Percentiles rank a stretch among this genome's conserved stretches.
Evolutionary conservation across 2,329 filamentous ascomycete species (phyloP).

Genomic region (Orbilia blumenaviensis): DNA sequence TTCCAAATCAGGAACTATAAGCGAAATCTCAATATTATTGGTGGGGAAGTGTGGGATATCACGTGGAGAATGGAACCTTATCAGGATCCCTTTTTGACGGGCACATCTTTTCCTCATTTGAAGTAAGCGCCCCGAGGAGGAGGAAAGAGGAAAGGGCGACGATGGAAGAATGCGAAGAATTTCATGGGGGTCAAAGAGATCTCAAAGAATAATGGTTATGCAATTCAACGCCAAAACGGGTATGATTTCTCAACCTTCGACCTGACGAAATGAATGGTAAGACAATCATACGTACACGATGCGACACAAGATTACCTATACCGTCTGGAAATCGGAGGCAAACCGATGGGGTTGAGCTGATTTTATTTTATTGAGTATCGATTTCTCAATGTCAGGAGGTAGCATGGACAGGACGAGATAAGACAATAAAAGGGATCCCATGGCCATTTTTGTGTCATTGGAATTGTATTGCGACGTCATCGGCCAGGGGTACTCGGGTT

Average conservation of each 20-base stretch:
- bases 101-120: slow-evolving; percentile 30
- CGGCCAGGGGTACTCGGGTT: not conserved
- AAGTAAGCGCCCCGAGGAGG: slow-evolving; percentile 1
- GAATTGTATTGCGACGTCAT: slow-evolving; percentile 3
- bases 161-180: too few relatives aligned
- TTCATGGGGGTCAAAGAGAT: too few relatives aligned
- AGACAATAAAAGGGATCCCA: slow-evolving; percentile 9
- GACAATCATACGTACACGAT: slow-evolving; percentile 16
- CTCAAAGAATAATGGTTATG: too few relatives aligned
- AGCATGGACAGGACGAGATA: not conserved
- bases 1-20: slow-evolving; percentile 17
- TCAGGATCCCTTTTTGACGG: not conserved
- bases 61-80: slow-evolving; percentile 25
- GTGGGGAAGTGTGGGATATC: slow-evolving; percentile 27
- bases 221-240: too few relatives aligned
- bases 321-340: not conserved
- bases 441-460: slow-evolving; percentile 11
- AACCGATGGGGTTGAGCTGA: not conserved
- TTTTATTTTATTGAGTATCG: not conserved
- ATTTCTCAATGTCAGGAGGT: slow-evolving; percentile 1
- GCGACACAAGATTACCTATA: not conserved
- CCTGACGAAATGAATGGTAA: not conserved
- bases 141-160: not conserved
- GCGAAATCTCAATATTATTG: slow-evolving; percentile 22
- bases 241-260: too few relatives aligned